Percentiles rank a stretch among this genome's conserved stretches.
phyloP scores from a whole-genome alignment of 2,329 filamentous ascomycete genomes.

The Colletotrichum sp. region DNA sequence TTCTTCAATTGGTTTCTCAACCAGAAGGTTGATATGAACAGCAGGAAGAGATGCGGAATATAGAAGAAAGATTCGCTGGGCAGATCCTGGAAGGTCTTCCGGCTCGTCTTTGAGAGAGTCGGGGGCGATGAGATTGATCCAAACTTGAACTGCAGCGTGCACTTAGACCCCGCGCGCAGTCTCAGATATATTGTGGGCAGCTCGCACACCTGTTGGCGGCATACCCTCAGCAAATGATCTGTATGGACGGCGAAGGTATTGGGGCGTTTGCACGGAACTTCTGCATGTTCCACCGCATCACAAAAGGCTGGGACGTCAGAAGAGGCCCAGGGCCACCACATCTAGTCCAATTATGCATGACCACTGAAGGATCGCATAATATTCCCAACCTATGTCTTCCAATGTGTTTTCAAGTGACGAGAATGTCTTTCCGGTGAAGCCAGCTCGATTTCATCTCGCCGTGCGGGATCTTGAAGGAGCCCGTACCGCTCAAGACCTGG shows the following conservation, averaged over 20 bases:
- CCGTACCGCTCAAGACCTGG: no score
- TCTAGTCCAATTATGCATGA: not conserved
- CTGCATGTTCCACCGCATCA: not conserved
- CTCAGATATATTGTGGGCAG: not conserved
- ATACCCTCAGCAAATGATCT: not conserved
- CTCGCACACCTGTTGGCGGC: not conserved
- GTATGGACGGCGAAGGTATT: not conserved
- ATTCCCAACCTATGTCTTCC: not conserved
- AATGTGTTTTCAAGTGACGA: not conserved
- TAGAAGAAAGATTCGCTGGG: no score
- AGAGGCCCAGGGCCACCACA: not conserved
- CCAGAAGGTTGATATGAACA: no score
- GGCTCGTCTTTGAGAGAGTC: no score
- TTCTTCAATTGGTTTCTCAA: no score
- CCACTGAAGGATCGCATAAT: not conserved
- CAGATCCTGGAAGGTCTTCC: no score
- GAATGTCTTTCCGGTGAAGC: no score
- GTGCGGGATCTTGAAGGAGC: no score
- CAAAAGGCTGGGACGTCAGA: not conserved
- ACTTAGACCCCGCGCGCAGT: not conserved
- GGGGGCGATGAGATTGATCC: no score
- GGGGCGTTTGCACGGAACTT: no score
- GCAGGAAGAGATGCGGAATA: no score
- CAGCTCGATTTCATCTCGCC: no score
- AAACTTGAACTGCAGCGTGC: not conserved